A percentile compares a stretch with the other conserved stretches of the same genome.
Evolutionary conservation across 2,329 filamentous ascomycete genomes (phyloP).

Genomic region (Diaporthe vexans): DNA sequence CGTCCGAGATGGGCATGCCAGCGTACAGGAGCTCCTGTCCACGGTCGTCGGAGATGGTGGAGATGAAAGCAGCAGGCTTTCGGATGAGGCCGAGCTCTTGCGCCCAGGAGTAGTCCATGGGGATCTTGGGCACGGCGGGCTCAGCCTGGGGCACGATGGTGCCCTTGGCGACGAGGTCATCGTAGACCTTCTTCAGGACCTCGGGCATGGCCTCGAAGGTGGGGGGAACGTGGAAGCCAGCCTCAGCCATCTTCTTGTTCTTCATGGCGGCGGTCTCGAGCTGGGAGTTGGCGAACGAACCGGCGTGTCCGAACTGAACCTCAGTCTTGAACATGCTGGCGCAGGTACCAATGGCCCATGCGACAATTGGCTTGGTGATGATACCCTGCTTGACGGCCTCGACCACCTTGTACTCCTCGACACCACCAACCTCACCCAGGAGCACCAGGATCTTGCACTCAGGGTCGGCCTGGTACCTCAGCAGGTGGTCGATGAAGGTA

Average conservation of each 20-base stretch:
- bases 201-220: conserved; percentile 96
- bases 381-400: conserved; percentile 94
- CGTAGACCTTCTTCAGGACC: conserved; percentile 84
- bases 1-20: conserved; percentile 99
- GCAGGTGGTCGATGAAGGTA: conserved; percentile 98
- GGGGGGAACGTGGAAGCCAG: conserved; percentile 92
- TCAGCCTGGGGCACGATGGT: conserved; percentile 89
- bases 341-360: conserved; percentile 99
- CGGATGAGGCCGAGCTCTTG: conserved; percentile 99
- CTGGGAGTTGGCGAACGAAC: conserved; percentile 98
- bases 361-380: conserved; percentile 98
- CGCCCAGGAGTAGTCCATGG: conserved; percentile 99
- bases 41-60: conserved; percentile 99
- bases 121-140: conserved; percentile 97
- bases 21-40: conserved; percentile 99
- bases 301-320: conserved; percentile 99
- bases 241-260: conserved; percentile 97
- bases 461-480: conserved; percentile 95
- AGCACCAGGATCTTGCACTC: conserved; percentile 97
- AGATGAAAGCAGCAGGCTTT: conserved; percentile 99
- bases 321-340: conserved; percentile 99
- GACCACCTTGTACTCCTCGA: conserved; percentile 99
- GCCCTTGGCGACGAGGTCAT: conserved; percentile 87
- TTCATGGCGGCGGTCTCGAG: conserved; percentile 97
- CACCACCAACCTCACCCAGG: conserved; percentile 98